Base-by-base conservation (phyloP, 176 grass and related monocot genomes). In the Raddia guianensis region DNA sequence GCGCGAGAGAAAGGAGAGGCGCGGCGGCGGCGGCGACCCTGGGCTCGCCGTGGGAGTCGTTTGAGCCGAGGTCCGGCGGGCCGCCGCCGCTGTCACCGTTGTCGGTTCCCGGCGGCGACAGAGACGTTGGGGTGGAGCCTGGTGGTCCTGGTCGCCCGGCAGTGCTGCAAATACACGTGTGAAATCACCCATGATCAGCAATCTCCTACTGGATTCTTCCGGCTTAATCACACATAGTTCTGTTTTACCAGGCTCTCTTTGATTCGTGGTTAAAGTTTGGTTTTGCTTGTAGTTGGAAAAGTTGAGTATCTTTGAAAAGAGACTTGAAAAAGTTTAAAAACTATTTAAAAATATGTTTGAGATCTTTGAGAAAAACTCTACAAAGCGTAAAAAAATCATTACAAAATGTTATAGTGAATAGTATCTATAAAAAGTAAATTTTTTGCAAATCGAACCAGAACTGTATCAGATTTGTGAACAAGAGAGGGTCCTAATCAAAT, bases 141-240 rank as follows among this genome's bases (percentile, higher is more conserved):
- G 73, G 66, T 51, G 80, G 16, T 5, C 70, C 50, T 74, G 84
- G 43, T 52, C n/a, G 69, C 12, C 84, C 78, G 0, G 82, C 87
- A 51, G 77, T 65, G 34, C 87, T 89, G 78, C 72, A 46, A 49
- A 54, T 33, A 44, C 27, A 27, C 27, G 27, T 27, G 27, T 61
- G 40, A 76, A 49, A 5, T 15, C 51, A 52, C n/a, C n/a, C n/a
- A 66, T 76, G 10, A 9, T 75, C 16, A 84, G 53, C 8, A 69
- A n/a, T 2, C 4, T 46, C 8, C 53, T 66, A 14, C 10, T 44
- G 9, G 20, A 10, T 10, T 55, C 6, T 15, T 9, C 27, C 37
- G 46, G 49, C 2, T 72, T 16, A 37, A 12, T 3, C 15, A 33
- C 35, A 49, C 12, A 53, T 37, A 32, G 40, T 45, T 62, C 0